Base-by-base conservation (phyloP, 83 land plant species). In the Picea engelmannii region DNA sequence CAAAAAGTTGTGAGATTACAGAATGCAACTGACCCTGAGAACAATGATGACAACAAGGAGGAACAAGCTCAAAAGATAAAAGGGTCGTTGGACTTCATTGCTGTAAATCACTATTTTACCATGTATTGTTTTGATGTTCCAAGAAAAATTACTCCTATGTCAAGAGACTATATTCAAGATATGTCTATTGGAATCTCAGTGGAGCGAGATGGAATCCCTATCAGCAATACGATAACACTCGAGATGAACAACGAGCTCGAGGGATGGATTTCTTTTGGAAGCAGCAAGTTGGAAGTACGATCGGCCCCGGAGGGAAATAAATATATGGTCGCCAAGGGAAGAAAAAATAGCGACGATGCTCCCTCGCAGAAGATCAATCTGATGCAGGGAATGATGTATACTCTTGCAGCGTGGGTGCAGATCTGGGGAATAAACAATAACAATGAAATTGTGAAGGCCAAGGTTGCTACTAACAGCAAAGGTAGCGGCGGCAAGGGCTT, bases 81-180 rank as follows among this genome's bases (percentile, higher is more conserved):
- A 76, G 83, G 81, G 2, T 84, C 86, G 44, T 81, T 79, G 31
- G 89, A 87, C 23, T 83, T 87, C 63, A 76, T 87, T 47, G 86
- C 82, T 8, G 21, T 83, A 8, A 83, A 83, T 69, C 82, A 76
- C 60, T 76, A 76, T 76, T n/a, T n/a, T 44, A 1, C 60, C 4
- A 17, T 7, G 12, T 47, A 44, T 10, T 44, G 55, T 42, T 76
- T 21, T 47, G 60, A 76, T 76, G 78, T 21, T 76, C 78, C 71
- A 68, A 68, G 31, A 21, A 52, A 44, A 47, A 4, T 8, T 35
- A 7, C 27, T n/a, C 23, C 24, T n/a, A 52, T 38, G 21, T 5
- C 42, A 76, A 47, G 13, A 24, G 78, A 76, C 59, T 76, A 7
- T 76, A 2, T 47, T 11, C 27, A 52, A 47, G 78, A 76, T 52